These are phyloP conservation scores for Verruconis gallopava DNA, from an alignment of 2,329 filamentous ascomycete genomes.

Conservation along the genomic window DNA sequence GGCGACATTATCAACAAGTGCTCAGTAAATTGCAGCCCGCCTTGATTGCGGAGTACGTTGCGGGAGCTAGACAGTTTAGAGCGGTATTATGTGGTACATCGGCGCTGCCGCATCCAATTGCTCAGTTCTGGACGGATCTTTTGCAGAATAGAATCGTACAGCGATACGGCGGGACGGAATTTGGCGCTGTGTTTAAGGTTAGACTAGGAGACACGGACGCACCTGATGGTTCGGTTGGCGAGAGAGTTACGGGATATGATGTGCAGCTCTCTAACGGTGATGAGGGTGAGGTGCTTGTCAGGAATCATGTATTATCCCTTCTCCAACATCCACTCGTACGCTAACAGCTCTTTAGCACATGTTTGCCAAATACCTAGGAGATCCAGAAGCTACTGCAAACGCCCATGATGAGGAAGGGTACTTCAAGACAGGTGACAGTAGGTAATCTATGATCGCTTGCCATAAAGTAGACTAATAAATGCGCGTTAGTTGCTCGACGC, in stretches of 20 bases:
- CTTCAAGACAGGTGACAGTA: constrained; percentile 35
- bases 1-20: constrained; percentile 22
- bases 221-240: constrained; percentile 23
- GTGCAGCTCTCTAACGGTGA: constrained; percentile 30
- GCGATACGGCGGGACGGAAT: constrained; percentile 32
- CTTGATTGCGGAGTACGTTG: constrained; percentile 27
- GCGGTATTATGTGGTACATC: constrained; percentile 35
- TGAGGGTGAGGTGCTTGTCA: constrained; percentile 36
- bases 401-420: constrained; percentile 36
- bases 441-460: too few relatives aligned
- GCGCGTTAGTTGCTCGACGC: constrained; percentile 18
- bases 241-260: constrained; percentile 26
- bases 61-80: constrained; percentile 28
- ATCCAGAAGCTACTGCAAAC: constrained; percentile 31
- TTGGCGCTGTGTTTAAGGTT: constrained; percentile 31
- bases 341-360: constrained; percentile 29
- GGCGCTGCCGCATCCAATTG: constrained; percentile 36
- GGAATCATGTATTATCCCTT: constrained; percentile 18
- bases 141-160: constrained; percentile 31
- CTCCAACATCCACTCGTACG: constrained; percentile 3
- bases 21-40: constrained; percentile 20
- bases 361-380: constrained; percentile 28
- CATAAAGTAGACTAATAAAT: not conserved
- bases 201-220: constrained; percentile 20
- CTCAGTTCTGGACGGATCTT: constrained; percentile 37